These are phyloP conservation scores for Quercus gilva DNA, from an alignment of 306 rosid genomes.

Conservation along the genomic window DNA sequence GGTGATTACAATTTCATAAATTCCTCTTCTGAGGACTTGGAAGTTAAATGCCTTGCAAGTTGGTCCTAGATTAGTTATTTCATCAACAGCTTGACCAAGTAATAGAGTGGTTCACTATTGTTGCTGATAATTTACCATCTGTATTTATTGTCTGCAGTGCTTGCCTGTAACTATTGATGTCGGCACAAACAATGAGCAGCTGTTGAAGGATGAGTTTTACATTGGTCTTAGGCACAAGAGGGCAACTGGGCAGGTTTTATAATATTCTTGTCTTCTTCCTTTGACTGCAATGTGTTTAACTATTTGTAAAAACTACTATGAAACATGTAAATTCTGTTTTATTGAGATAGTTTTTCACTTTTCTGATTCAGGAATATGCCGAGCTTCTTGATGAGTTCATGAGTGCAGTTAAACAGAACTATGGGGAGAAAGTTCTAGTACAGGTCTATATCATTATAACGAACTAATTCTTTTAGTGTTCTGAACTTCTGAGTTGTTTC, in stretches of 20 bases:
- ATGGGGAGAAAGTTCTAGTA: constrained; percentile 86
- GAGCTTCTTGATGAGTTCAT: constrained; percentile 97
- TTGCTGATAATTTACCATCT: constrained; percentile 8
- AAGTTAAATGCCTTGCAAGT: background rate
- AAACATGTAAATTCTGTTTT: constrained; percentile 2
- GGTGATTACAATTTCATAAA: background rate
- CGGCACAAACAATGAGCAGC: constrained; percentile 89
- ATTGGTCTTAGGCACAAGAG: constrained; percentile 81
- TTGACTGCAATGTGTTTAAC: background rate
- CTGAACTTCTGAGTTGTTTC: constrained; percentile 3
- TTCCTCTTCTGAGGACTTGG: background rate
- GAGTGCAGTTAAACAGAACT: constrained; percentile 85
- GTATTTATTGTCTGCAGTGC: constrained; percentile 57
- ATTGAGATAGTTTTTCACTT: constrained; percentile 14
- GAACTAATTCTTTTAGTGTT: background rate
- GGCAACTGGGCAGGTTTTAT: constrained; percentile 82
- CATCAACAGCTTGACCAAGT: background rate
- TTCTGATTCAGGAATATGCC: constrained; percentile 65
- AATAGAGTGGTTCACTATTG: background rate
- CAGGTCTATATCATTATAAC: constrained; percentile 62
- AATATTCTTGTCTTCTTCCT: constrained; percentile 2
- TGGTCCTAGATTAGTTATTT: background rate
- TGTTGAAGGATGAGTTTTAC: constrained; percentile 88
- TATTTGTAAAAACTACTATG: background rate
- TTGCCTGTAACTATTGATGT: constrained; percentile 94